Percentiles rank a stretch among this genome's conserved stretches.
These are phyloP conservation scores for Aspergillus sp. DNA, from an alignment of 2,329 filamentous ascomycete genomes.

Conservation along the genomic window DNA sequence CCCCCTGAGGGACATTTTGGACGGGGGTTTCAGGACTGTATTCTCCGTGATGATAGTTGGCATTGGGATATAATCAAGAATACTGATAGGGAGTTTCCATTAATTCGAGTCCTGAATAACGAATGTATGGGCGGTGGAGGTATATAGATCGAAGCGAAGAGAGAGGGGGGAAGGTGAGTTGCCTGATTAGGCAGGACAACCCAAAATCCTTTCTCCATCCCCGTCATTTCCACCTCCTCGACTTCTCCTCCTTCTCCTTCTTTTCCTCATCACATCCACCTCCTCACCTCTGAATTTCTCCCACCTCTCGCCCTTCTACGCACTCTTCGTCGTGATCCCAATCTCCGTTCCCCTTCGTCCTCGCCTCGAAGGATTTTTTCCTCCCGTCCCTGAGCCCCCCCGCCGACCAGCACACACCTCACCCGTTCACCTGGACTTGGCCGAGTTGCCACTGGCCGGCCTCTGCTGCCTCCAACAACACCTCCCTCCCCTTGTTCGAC, in stretches of 20 bases:
- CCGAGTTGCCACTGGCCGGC: slow-evolving; percentile 17
- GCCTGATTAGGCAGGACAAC: slow-evolving; percentile 16
- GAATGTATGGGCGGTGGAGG: too few relatives aligned
- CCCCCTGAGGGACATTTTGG: too few relatives aligned
- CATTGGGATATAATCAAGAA: too few relatives aligned
- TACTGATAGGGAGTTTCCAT: too few relatives aligned
- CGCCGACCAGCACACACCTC: neutral
- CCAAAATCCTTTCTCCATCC: slow-evolving; percentile 2
- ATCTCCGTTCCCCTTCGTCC: neutral
- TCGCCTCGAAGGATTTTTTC: neutral
- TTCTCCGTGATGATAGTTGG: too few relatives aligned
- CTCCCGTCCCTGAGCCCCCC: slow-evolving; percentile 1
- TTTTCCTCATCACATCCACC: neutral
- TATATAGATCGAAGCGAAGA: neutral
- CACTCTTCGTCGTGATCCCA: neutral
- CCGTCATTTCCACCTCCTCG: slow-evolving; percentile 1
- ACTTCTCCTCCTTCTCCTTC: neutral
- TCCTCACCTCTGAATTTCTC: neutral
- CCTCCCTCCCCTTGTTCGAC: neutral
- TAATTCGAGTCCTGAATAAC: too few relatives aligned
- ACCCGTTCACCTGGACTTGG: slow-evolving; percentile 13
- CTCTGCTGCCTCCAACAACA: slow-evolving; percentile 5
- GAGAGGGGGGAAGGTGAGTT: slow-evolving; percentile 3
- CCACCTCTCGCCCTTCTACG: neutral
- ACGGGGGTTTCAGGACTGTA: too few relatives aligned